Percentiles rank a stretch among this genome's conserved stretches.
Conservation (phyloP, 1,284 basidiomycete genomes). For the Ceratobasidium sp. region DNA sequence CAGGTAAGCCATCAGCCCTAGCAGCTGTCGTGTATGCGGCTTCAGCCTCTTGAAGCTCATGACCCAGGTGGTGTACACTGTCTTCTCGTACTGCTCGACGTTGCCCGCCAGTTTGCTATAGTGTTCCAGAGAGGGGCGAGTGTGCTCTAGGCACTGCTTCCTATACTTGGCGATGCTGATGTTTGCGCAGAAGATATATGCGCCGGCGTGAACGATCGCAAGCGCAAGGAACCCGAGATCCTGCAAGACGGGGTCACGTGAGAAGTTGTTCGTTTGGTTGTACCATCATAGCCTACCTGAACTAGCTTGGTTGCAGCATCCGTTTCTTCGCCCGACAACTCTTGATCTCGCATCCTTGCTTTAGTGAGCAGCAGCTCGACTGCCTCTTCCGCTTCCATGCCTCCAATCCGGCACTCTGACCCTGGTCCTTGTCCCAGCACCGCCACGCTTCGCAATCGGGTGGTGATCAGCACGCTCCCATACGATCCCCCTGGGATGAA, state of each 20-base stretch:
- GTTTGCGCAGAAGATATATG: neutral
- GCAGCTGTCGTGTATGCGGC: neutral
- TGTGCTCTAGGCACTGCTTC: neutral
- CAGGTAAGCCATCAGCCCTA: constrained; percentile 1
- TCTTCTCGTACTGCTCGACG: constrained; percentile 14
- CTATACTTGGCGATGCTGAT: neutral
- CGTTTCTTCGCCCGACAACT: neutral
- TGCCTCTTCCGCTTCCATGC: constrained; percentile 27
- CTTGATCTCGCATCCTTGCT: neutral
- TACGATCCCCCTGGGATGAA: constrained; percentile 13
- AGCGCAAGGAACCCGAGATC: constrained; percentile 31
- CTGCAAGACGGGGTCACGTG: no score
- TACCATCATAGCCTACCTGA: neutral
- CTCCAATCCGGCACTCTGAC: neutral
- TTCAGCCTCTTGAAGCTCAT: constrained; percentile 17
- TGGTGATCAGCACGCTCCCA: constrained; percentile 36
- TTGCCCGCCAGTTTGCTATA: neutral
- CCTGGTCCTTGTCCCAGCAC: neutral
- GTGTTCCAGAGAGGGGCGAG: neutral
- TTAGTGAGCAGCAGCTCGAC: neutral
- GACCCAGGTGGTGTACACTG: constrained; percentile 20
- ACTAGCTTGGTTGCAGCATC: neutral
- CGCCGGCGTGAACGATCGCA: no score
- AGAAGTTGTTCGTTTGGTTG: no score
- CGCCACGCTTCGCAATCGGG: constrained; percentile 3